Evolutionary conservation across 1,139 yeast genomes (phyloP).

Genomic region (Yamadazyma sp.): DNA sequence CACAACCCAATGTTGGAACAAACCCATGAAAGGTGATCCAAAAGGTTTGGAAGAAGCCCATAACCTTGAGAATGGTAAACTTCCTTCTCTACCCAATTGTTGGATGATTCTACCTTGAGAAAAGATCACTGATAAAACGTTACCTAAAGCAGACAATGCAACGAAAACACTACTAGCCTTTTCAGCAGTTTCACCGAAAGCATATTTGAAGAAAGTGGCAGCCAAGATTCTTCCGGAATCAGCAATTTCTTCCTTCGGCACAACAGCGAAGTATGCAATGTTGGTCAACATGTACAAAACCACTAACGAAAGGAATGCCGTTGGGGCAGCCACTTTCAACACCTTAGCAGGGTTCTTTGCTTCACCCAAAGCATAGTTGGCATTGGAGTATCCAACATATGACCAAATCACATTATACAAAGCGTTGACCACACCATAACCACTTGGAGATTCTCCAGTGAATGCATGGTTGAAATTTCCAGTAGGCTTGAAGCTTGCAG

Average conservation of each 20-base stretch:
- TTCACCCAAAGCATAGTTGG: constrained; percentile 81
- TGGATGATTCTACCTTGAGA: constrained; percentile 52
- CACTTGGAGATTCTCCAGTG: constrained; percentile 59
- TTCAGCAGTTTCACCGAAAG: constrained; percentile 47
- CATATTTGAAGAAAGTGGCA: constrained; percentile 46
- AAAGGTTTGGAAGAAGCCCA: constrained; percentile 47
- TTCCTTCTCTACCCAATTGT: constrained; percentile 50
- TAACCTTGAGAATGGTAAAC: constrained; percentile 46
- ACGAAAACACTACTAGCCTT: constrained; percentile 51
- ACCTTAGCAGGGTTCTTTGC: constrained; percentile 54
- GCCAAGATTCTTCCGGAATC: constrained; percentile 47
- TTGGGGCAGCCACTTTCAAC: constrained; percentile 45
- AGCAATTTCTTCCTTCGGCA: constrained; percentile 46
- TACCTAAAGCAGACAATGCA: constrained; percentile 51
- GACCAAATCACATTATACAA: constrained; percentile 83
- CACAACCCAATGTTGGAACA: constrained; percentile 59
- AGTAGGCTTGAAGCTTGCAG: constrained; percentile 47
- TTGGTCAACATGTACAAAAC: constrained; percentile 67
- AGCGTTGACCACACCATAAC: constrained; percentile 76
- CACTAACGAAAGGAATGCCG: constrained; percentile 59
- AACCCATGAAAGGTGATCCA: constrained; percentile 51
- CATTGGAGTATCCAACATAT: constrained; percentile 72
- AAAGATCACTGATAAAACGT: constrained; percentile 48
- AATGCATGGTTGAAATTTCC: constrained; percentile 66
- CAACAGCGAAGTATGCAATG: constrained; percentile 59